These are phyloP conservation scores for Inga oerstediana DNA, from an alignment of 306 rosid genomes.

Conservation along the genomic window DNA sequence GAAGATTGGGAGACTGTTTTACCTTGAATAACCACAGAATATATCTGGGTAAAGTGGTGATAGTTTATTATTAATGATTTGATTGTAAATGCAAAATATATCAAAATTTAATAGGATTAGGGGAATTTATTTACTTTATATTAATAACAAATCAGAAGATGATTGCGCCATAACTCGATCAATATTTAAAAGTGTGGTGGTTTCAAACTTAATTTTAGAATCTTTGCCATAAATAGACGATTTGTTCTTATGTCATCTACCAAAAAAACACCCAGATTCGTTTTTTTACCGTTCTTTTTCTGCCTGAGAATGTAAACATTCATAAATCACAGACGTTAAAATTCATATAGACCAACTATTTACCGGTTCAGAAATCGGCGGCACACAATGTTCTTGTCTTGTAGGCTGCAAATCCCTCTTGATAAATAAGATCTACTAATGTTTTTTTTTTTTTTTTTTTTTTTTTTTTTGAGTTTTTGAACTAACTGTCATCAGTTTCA, in stretches of 20 bases:
- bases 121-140: background rate
- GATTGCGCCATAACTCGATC: slow-evolving; percentile 14
- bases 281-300: background rate
- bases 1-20: slow-evolving; percentile 10
- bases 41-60: slow-evolving; percentile 10
- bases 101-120: slow-evolving; percentile 27
- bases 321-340: background rate
- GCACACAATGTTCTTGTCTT: background rate
- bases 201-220: slow-evolving; percentile 30
- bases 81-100: slow-evolving; percentile 25
- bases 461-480: background rate
- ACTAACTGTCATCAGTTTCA: background rate
- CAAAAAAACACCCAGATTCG: background rate
- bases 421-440: background rate
- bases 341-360: background rate
- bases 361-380: background rate
- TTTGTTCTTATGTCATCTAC: background rate
- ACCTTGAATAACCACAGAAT: slow-evolving; percentile 21
- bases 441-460: background rate
- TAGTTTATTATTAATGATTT: slow-evolving; percentile 12
- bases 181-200: slow-evolving; percentile 28
- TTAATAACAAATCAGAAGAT: slow-evolving; percentile 24
- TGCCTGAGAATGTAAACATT: background rate
- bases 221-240: slow-evolving; percentile 25
- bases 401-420: background rate